Conservation (phyloP, 192 early-diverging fungal species). For the Coemansia sp. region DNA sequence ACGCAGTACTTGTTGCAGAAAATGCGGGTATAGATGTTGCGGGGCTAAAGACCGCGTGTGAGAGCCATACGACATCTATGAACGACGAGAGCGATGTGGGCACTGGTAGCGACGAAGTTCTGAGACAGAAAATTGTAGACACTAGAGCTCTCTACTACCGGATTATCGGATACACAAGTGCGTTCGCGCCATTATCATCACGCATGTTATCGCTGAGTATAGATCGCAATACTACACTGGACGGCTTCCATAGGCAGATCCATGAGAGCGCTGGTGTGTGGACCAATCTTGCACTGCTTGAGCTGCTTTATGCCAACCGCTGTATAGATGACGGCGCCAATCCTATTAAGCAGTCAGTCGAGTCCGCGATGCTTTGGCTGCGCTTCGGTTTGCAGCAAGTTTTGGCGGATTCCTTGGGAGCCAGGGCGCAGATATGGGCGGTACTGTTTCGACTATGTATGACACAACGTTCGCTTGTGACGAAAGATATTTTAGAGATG, state of each 20-base stretch:
- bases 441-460: conserved; percentile 16
- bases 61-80: background rate
- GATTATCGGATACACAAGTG: conserved; percentile 26
- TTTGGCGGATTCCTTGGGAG: background rate
- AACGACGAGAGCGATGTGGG: background rate
- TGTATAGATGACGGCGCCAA: background rate
- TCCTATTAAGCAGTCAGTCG: background rate
- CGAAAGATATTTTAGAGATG: conserved; percentile 18
- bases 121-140: conserved; percentile 7
- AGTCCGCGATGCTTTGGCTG: conserved; percentile 23
- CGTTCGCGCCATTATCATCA: conserved; percentile 10
- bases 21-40: conserved; percentile 3
- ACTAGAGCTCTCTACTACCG: conserved; percentile 28
- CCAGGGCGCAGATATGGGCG: conserved; percentile 36
- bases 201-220: background rate
- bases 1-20: conserved; percentile 10
- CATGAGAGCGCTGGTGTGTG: conserved; percentile 13
- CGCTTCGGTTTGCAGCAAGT: conserved; percentile 15
- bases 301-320: conserved; percentile 7
- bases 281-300: conserved; percentile 28
- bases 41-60: background rate
- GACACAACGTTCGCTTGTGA: conserved; percentile 6
- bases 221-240: background rate
- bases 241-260: background rate
- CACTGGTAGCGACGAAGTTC: too few species aligned